phyloP scores from a whole-genome alignment of 177 flowering plant genomes.

The Tripterygium wilfordii region DNA sequence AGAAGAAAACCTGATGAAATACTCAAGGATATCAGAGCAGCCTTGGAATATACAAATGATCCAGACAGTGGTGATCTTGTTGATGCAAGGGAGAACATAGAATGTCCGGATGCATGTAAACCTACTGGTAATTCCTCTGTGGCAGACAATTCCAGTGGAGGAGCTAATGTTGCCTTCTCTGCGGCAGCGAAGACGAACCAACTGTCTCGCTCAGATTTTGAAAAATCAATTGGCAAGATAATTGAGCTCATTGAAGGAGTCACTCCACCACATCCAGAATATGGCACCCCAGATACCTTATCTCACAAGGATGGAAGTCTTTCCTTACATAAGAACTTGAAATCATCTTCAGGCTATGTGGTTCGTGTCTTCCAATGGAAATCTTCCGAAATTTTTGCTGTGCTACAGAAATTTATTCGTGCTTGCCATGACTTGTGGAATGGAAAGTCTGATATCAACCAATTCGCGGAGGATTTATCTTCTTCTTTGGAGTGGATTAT shows the following conservation, averaged over 20 bases:
- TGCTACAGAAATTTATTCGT: constrained; percentile 42
- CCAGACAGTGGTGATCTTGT: constrained; percentile 3
- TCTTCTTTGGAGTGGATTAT: constrained; percentile 73
- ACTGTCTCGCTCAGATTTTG: constrained; percentile 31
- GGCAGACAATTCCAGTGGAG: constrained; percentile 19
- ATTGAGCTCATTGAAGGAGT: constrained; percentile 74
- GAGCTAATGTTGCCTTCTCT: constrained; percentile 5
- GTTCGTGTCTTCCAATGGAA: constrained; percentile 87
- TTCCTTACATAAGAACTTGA: constrained; percentile 22
- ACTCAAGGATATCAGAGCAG: constrained; percentile 48
- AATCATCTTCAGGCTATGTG: constrained; percentile 43
- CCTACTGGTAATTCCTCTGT: constrained; percentile 14
- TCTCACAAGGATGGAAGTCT: constrained; percentile 21
- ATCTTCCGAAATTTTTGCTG: constrained; percentile 50
- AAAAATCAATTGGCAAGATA: constrained; percentile 52
- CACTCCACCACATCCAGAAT: constrained; percentile 27
- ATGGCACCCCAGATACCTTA: constrained; percentile 18
- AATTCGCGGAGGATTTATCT: constrained; percentile 40
- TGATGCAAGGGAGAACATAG: constrained; percentile 13
- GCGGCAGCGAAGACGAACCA: constrained; percentile 17
- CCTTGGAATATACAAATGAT: constrained; percentile 23
- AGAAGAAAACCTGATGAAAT: constrained; percentile 41
- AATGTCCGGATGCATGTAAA: constrained; percentile 11
- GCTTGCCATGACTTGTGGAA: constrained; percentile 52
- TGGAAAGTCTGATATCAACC: constrained; percentile 46